A percentile compares a stretch with the other conserved stretches of the same genome.
Conservation (phyloP, 306 rosid species). For the Cucumis melo region DNA sequence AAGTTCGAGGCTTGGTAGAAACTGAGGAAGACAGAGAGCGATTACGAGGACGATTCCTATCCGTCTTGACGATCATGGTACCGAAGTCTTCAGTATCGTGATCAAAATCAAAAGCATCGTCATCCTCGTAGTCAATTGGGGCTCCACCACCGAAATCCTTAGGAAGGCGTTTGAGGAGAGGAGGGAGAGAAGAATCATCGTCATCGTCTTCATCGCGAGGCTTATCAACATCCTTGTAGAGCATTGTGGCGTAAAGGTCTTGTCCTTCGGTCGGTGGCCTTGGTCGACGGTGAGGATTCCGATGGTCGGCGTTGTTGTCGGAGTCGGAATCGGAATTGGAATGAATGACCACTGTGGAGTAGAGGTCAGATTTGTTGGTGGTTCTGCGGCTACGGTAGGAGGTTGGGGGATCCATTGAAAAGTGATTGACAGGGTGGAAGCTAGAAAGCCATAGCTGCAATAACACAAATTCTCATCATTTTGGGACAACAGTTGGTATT, state of each 20-base stretch:
- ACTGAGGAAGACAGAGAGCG: constrained; percentile 28
- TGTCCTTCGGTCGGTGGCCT: constrained; percentile 20
- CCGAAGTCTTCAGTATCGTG: constrained; percentile 47
- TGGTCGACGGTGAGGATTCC: neutral
- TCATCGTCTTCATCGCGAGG: constrained; percentile 48
- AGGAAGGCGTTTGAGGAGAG: constrained; percentile 81
- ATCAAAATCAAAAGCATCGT: constrained; percentile 26
- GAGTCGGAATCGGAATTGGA: constrained; percentile 31
- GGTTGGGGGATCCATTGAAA: constrained; percentile 42
- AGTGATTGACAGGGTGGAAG: neutral
- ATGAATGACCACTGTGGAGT: constrained; percentile 70
- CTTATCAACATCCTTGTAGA: constrained; percentile 37
- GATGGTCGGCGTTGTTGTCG: constrained; percentile 9
- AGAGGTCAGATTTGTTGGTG: constrained; percentile 41
- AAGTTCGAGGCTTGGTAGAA: constrained; percentile 26
- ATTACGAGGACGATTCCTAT: constrained; percentile 26
- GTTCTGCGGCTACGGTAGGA: constrained; percentile 28
- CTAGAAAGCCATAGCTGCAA: neutral
- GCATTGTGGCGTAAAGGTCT: constrained; percentile 67
- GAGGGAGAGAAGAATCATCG: constrained; percentile 79
- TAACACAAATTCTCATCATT: too few relatives aligned
- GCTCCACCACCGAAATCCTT: constrained; percentile 97
- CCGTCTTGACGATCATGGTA: constrained; percentile 58
- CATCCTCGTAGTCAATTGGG: constrained; percentile 52
- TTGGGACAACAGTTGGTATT: too few relatives aligned